Evolutionary conservation across 352 stramenopile species (phyloP).

Genomic region (Phytophthora pinifolia): DNA sequence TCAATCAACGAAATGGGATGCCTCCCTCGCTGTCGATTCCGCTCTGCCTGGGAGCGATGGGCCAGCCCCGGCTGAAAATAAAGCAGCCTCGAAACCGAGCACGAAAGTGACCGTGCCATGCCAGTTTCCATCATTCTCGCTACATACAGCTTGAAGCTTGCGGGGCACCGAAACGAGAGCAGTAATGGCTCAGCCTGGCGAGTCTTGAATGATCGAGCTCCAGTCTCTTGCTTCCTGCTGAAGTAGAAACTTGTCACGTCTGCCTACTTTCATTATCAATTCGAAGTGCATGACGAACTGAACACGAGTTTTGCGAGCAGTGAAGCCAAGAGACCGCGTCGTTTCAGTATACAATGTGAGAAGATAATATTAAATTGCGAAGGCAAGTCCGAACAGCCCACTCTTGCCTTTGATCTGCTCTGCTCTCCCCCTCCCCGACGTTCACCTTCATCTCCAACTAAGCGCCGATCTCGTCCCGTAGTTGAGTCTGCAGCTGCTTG

Average conservation of each 20-base stretch:
- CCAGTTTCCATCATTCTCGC: constrained; percentile 1
- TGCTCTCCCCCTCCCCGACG: background rate
- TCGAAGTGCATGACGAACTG: too few species aligned
- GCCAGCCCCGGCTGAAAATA: constrained; percentile 16
- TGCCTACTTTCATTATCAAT: too few species aligned
- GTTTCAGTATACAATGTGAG: constrained; percentile 30
- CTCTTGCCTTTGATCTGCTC: background rate
- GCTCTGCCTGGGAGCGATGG: constrained; percentile 10
- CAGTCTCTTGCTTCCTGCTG: background rate
- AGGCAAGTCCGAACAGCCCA: constrained; percentile 1
- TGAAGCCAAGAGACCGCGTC: constrained; percentile 15
- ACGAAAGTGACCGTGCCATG: background rate
- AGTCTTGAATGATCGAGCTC: too few species aligned
- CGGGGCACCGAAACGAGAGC: background rate
- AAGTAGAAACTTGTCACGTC: background rate
- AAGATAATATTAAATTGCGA: constrained; percentile 16
- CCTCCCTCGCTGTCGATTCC: constrained; percentile 1
- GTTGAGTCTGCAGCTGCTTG: constrained; percentile 42
- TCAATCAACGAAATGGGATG: constrained; percentile 33
- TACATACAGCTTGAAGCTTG: too few species aligned
- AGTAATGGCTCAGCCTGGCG: background rate
- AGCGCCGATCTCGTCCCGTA: constrained; percentile 20
- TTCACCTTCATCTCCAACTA: constrained; percentile 3
- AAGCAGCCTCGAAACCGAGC: constrained; percentile 25
- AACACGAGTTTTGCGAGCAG: too few species aligned